Conservation (phyloP, 495 filamentous ascomycete genomes). For the Margaritispora aquatica region DNA sequence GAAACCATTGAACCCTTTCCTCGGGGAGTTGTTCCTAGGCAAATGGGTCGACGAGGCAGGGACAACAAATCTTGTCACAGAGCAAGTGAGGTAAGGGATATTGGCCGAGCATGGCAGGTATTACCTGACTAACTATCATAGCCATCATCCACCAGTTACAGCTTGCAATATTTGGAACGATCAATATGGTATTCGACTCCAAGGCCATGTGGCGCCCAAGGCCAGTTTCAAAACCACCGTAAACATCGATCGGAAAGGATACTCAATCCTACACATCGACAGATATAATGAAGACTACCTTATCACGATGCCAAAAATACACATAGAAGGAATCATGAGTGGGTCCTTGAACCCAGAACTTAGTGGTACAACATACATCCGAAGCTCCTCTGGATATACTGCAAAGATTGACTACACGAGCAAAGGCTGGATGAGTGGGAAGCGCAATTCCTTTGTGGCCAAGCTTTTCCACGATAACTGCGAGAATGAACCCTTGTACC, state of each 20-base stretch:
- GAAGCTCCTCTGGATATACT: constrained; percentile 79
- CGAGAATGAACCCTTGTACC: constrained; percentile 71
- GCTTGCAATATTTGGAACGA: constrained; percentile 88
- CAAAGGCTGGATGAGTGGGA: constrained; percentile 89
- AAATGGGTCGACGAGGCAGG: constrained; percentile 58
- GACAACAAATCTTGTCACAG: constrained; percentile 60
- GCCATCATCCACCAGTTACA: constrained; percentile 96
- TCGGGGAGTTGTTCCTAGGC: constrained; percentile 83
- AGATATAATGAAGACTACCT: constrained; percentile 67
- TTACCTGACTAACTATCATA: constrained; percentile 30
- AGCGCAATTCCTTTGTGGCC: constrained; percentile 89
- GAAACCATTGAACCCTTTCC: constrained; percentile 91
- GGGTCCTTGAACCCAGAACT: constrained; percentile 89
- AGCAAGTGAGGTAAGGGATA: constrained; percentile 51
- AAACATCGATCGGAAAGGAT: constrained; percentile 92
- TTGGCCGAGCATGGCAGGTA: not conserved
- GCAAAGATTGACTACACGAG: constrained; percentile 88
- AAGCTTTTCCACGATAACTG: constrained; percentile 49
- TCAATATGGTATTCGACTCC: constrained; percentile 74
- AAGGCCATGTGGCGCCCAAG: constrained; percentile 98
- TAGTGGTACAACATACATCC: constrained; percentile 74
- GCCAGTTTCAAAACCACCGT: constrained; percentile 90
- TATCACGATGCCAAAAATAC: constrained; percentile 86
- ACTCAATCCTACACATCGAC: constrained; percentile 77
- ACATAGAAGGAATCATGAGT: constrained; percentile 91